Evolutionary conservation across 371 early-diverging fungal genomes (phyloP).

Genomic region (Rhizopus delemar): DNA sequence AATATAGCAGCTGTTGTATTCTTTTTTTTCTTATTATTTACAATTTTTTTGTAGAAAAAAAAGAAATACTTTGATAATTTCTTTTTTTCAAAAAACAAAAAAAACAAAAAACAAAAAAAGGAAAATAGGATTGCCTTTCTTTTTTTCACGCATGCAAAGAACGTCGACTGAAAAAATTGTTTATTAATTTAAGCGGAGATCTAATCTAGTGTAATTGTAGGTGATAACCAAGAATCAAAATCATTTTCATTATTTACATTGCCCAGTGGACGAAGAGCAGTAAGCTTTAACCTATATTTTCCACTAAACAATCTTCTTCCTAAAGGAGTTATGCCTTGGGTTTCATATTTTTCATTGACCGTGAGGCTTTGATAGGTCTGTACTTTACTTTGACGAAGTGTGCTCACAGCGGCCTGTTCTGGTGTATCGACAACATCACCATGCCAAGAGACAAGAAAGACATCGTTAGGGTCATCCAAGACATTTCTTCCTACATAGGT

Average conservation of each 20-base stretch:
- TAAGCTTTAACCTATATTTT: slow-evolving; percentile 33
- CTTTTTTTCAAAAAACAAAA: background rate
- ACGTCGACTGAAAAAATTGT: background rate
- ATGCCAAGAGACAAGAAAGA: slow-evolving; percentile 31
- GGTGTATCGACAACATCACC: slow-evolving; percentile 32
- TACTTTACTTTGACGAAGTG: slow-evolving; percentile 1
- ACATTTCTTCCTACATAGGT: slow-evolving; percentile 34
- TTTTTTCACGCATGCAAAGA: background rate
- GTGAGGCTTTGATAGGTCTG: background rate
- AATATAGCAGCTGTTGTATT: background rate
- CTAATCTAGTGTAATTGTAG: slow-evolving; percentile 6
- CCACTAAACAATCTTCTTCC: slow-evolving; percentile 27
- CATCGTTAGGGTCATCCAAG: slow-evolving; percentile 27
- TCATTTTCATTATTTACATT: slow-evolving; percentile 23
- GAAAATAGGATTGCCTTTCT: background rate
- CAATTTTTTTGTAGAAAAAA: too few species aligned
- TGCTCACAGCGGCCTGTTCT: slow-evolving; percentile 23
- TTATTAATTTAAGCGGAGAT: background rate
- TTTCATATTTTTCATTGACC: background rate
- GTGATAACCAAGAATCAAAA: slow-evolving; percentile 45
- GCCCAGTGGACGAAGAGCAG: slow-evolving; percentile 43
- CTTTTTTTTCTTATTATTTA: background rate
- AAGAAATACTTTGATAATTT: background rate
- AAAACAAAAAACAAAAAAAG: background rate
- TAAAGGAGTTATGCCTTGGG: background rate